A percentile compares a stretch with the other conserved stretches of the same genome.
phyloP scores from a whole-genome alignment of 306 rosid species.

The Fagus sylvatica region DNA sequence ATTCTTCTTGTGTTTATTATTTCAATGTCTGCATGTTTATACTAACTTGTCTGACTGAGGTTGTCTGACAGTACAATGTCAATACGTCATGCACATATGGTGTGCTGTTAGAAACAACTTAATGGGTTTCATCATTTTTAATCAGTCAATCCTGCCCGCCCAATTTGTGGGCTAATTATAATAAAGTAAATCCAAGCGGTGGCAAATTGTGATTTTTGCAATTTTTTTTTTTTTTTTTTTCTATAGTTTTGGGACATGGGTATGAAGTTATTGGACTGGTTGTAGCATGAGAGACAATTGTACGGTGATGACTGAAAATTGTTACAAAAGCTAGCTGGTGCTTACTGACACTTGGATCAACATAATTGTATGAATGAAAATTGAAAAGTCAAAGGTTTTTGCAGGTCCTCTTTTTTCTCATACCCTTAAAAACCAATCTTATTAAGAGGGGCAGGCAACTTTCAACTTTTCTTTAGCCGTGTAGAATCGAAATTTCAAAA shows the following conservation, averaged over 20 bases:
- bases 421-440: background rate
- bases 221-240: too few species aligned
- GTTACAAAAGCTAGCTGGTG: conserved; percentile 8
- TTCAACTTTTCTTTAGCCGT: background rate
- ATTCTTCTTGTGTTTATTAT: background rate
- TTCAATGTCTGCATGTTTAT: conserved; percentile 17
- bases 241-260: background rate
- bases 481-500: background rate
- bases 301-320: conserved; percentile 10
- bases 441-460: too few species aligned
- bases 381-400: conserved; percentile 27
- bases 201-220: background rate
- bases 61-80: background rate
- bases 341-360: conserved; percentile 26
- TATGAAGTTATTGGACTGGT: background rate
- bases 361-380: conserved; percentile 16
- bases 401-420: conserved; percentile 3
- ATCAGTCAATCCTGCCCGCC: conserved; percentile 9
- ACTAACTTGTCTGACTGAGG: conserved; percentile 33
- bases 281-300: background rate
- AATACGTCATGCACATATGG: background rate
- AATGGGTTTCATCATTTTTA: background rate
- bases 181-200: background rate
- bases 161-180: background rate
- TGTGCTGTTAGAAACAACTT: background rate